Evolutionary conservation across 2,329 filamentous ascomycete genomes (phyloP), one percentile per base, ranked within the genome.

Genomic region (Davidsoniella eucalypti): DNA sequence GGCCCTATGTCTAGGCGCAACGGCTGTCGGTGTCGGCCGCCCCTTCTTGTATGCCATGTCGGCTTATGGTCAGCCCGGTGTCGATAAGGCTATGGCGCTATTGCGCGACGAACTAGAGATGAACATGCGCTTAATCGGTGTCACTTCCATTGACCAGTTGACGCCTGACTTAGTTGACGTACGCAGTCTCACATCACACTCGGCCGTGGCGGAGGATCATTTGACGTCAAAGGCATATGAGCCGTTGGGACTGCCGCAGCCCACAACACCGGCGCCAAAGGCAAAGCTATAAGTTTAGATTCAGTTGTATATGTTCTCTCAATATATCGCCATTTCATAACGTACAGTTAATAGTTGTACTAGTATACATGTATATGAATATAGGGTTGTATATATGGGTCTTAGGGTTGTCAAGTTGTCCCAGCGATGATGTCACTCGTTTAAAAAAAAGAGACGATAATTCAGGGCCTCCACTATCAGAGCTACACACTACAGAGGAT

Each of bases 21-120:
- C 76, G 60, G 92, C 87, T 37, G 88, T 96, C 1, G 92, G 92
- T 39, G 94, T 98, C 58, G 92, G 92, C 3, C 73, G 92, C 4
- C 92, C 92, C 21, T 96, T 98, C 71, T 67, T 98, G 54, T 98
- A 88, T 62, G 90, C 92, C 60, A 96, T 98, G 90, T 84, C 82
- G 55, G 79, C 87, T 8, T 96, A 96, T 60, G 92, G 92, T 1
- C 68, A 86, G 53, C 72, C 81, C 2, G 92, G 92, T 55, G 90
- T 96, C 17, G 85, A 93, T 61, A 76, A 86, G 33, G 92, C 92
- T 29, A 94, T 96, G 83, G 83, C 87, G 65, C 69, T 94, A 52
- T 73, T 94, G 57, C 87, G 85, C 68, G 92, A 96, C 60, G 92
- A 98, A 73, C 85, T 98, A 77, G 87, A 93, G 69, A 96, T 96